These are phyloP conservation scores for Globisporangium paroecandrum DNA, from an alignment of 352 stramenopile genomes.

Conservation along the genomic window DNA sequence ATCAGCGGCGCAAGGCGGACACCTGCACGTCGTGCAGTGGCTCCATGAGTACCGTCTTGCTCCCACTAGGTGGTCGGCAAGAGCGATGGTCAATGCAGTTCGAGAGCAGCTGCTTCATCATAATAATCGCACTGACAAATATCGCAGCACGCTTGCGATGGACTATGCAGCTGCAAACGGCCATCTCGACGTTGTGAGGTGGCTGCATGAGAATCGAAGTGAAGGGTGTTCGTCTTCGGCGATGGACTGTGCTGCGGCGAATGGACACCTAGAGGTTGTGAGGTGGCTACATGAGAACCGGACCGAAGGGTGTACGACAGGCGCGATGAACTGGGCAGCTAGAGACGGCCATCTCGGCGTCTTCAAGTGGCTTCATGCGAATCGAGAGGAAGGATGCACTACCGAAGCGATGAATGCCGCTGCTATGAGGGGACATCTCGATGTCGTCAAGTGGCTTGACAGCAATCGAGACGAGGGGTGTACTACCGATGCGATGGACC, in stretches of 20 bases:
- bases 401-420: neutral
- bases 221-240: neutral
- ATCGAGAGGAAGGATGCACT: neutral
- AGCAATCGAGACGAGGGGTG: slow-evolving; percentile 3
- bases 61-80: neutral
- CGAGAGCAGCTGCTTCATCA: neutral
- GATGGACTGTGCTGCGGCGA: neutral
- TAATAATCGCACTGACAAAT: neutral
- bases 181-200: neutral
- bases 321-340: neutral
- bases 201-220: neutral
- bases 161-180: neutral
- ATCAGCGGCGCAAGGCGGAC: neutral
- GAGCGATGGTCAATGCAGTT: neutral
- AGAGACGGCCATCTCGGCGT: neutral
- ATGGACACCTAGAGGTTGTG: neutral
- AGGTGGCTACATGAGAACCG: neutral
- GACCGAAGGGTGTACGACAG: neutral
- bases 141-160: neutral
- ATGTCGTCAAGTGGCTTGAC: slow-evolving; percentile 2
- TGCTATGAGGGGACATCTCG: neutral
- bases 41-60: neutral
- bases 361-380: neutral
- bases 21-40: neutral
- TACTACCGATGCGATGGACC: neutral